phyloP scores from a whole-genome alignment of 164 flowering plant genomes.

The Annona cherimola region DNA sequence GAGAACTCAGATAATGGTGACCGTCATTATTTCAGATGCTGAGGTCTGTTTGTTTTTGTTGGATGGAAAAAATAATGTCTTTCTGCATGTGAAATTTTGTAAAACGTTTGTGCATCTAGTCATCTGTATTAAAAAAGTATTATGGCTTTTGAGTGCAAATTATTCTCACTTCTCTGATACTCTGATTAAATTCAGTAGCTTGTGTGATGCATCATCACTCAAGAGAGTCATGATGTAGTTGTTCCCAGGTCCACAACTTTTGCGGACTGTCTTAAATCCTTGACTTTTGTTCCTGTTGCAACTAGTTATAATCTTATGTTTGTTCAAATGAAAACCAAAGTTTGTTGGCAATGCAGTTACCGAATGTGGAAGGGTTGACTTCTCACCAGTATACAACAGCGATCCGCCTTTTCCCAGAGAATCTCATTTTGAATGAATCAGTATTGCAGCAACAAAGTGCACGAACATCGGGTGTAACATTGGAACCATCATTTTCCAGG shows the following conservation, averaged over 20 bases:
- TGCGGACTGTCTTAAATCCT: background rate
- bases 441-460: constrained; percentile 63
- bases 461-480: constrained; percentile 68
- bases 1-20: constrained; percentile 50
- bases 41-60: constrained; percentile 41
- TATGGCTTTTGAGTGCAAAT: background rate
- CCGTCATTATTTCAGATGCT: constrained; percentile 62
- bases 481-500: constrained; percentile 37
- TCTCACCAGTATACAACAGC: constrained; percentile 55
- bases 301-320: too few relatives aligned
- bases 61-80: background rate
- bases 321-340: background rate
- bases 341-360: constrained; percentile 42
- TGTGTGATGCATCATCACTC: background rate
- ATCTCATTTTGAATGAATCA: constrained; percentile 24
- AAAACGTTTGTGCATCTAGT: background rate
- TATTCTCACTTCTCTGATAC: background rate
- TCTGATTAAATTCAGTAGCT: background rate
- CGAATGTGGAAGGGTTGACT: constrained; percentile 41
- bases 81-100: background rate
- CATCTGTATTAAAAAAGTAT: background rate
- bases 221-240: background rate
- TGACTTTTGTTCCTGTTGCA: background rate
- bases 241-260: background rate
- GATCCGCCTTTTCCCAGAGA: constrained; percentile 45